These are phyloP conservation scores for Musa schizocarpa DNA, from an alignment of 176 grass and related monocot species.

Conservation along the genomic window DNA sequence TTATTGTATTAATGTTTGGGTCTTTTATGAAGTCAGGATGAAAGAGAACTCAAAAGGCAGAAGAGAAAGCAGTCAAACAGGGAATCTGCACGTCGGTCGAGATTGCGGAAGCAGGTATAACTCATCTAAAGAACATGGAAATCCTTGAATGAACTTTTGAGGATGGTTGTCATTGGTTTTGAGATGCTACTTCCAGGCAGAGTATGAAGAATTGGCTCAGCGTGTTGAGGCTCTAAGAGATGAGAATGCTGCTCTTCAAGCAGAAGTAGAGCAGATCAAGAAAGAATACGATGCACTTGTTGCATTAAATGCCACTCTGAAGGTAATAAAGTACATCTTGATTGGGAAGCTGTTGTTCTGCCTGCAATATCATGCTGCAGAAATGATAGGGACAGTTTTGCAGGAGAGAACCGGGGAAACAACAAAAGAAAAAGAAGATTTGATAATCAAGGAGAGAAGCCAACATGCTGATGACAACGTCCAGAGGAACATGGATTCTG, in stretches of 20 bases:
- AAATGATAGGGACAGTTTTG: neutral
- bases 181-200: constrained; percentile 32
- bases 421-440: neutral
- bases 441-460: neutral
- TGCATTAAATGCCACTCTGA: constrained; percentile 68
- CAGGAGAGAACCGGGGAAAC: neutral
- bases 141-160: neutral
- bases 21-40: constrained; percentile 49
- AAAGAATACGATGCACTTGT: constrained; percentile 72
- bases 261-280: constrained; percentile 57
- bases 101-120: constrained; percentile 84
- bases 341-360: neutral
- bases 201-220: constrained; percentile 81
- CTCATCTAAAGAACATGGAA: neutral
- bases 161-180: neutral
- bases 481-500: constrained; percentile 1
- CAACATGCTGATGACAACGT: neutral
- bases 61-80: constrained; percentile 91
- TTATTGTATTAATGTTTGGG: neutral
- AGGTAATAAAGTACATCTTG: constrained; percentile 28
- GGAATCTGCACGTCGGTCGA: constrained; percentile 85
- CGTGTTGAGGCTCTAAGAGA: constrained; percentile 64
- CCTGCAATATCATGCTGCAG: neutral
- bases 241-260: constrained; percentile 65
- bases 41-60: constrained; percentile 86